Conservation (phyloP, 495 filamentous ascomycete species). For the Neurospora sp. region DNA sequence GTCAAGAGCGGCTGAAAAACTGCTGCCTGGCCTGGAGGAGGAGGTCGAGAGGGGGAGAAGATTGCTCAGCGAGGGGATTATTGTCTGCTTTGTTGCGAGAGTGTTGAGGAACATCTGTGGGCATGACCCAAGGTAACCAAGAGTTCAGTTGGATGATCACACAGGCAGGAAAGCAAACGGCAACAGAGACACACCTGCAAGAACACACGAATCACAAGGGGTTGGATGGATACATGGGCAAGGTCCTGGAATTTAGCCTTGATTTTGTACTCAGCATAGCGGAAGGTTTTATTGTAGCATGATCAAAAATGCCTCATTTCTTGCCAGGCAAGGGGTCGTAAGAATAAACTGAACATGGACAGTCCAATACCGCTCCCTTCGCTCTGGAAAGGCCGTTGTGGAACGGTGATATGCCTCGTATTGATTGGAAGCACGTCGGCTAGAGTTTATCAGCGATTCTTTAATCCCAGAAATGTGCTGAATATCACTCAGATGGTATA, state of each 20-base stretch:
- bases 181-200: background rate
- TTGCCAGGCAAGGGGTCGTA: background rate
- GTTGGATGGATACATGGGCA: background rate
- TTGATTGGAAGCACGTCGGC: too few relatives aligned
- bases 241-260: background rate
- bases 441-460: too few relatives aligned
- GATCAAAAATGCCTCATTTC: background rate
- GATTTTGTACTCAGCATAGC: background rate
- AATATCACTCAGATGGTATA: too few relatives aligned
- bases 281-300: background rate
- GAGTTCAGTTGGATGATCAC: background rate
- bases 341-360: too few relatives aligned
- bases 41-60: background rate
- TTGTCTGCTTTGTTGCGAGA: background rate
- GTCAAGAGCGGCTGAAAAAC: background rate
- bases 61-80: background rate
- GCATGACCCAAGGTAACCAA: background rate
- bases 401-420: too few relatives aligned
- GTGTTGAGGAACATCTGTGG: background rate
- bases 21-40: background rate
- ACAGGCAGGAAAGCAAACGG: background rate
- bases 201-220: background rate
- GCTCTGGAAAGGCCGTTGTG: too few relatives aligned
- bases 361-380: too few relatives aligned
- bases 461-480: too few relatives aligned